A percentile compares a stretch with the other conserved stretches of the same genome.
phyloP scores from a whole-genome alignment of 441 rosid species.

The Mallotus japonicus region DNA sequence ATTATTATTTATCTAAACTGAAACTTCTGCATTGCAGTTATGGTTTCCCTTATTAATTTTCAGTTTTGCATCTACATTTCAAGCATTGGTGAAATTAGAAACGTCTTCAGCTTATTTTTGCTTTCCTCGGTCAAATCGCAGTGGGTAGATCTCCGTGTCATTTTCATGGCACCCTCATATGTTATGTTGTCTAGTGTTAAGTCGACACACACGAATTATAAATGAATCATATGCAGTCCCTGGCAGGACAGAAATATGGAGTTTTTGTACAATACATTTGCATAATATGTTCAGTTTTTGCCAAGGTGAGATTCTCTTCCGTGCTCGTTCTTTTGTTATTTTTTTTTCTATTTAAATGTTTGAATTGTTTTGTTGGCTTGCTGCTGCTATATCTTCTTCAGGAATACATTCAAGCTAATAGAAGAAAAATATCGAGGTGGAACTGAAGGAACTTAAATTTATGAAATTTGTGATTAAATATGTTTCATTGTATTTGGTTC shows the following conservation, averaged over 20 bases:
- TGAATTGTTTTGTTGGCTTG: slow-evolving; percentile 23
- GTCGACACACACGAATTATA: slow-evolving; percentile 23
- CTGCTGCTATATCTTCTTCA: slow-evolving; percentile 32
- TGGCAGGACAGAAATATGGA: slow-evolving; percentile 56
- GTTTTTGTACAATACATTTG: slow-evolving; percentile 81
- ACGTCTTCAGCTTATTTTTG: slow-evolving; percentile 85
- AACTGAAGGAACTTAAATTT: slow-evolving; percentile 68
- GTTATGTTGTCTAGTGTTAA: neutral
- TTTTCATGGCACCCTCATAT: neutral
- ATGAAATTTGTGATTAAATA: too few species aligned
- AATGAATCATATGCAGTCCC: slow-evolving; percentile 46
- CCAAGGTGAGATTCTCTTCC: slow-evolving; percentile 58
- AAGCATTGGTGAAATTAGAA: slow-evolving; percentile 81
- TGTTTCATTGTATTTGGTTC: too few species aligned
- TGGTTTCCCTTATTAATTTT: slow-evolving; percentile 99
- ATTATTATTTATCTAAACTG: neutral
- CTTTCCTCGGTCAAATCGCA: slow-evolving; percentile 79
- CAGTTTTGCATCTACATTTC: too few species aligned
- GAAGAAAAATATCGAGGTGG: slow-evolving; percentile 57
- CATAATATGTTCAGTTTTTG: slow-evolving; percentile 82
- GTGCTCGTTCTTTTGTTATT: neutral
- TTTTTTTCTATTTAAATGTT: slow-evolving; percentile 17
- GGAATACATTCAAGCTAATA: slow-evolving; percentile 59
- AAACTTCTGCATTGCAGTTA: slow-evolving; percentile 56
- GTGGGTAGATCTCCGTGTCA: too few species aligned